Conservation (phyloP, 192 early-diverging fungal genomes). For the Podila minutissima region DNA sequence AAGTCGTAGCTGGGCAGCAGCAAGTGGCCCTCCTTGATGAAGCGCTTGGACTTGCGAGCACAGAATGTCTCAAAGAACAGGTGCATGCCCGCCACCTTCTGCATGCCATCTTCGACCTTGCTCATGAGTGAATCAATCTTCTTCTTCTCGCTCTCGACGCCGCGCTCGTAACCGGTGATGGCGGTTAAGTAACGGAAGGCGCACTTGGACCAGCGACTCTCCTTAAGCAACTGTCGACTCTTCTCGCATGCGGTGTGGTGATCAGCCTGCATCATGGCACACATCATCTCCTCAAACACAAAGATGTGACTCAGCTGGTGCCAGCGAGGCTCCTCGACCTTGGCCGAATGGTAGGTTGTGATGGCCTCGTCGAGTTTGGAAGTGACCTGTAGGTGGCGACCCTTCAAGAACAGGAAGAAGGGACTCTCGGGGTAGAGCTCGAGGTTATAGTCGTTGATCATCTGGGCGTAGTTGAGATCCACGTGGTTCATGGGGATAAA, state of each 20-base stretch:
- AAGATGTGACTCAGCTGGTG: constrained; percentile 82
- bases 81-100: constrained; percentile 87
- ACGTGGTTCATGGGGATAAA: constrained; percentile 74
- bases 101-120: constrained; percentile 70
- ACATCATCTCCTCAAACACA: constrained; percentile 83
- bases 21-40: constrained; percentile 72
- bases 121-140: constrained; percentile 70
- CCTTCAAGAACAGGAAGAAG: constrained; percentile 79
- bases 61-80: constrained; percentile 89
- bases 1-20: constrained; percentile 84
- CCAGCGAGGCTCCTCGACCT: constrained; percentile 72
- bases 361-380: constrained; percentile 69
- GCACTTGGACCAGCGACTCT: constrained; percentile 89
- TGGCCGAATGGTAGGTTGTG: constrained; percentile 62
- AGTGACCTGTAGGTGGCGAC: constrained; percentile 67
- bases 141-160: constrained; percentile 43
- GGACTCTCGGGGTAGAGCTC: constrained; percentile 72
- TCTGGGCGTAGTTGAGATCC: constrained; percentile 70
- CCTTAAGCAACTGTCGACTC: constrained; percentile 71
- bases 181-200: constrained; percentile 82
- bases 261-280: constrained; percentile 67
- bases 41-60: constrained; percentile 84
- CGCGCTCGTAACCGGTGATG: constrained; percentile 60
- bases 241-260: constrained; percentile 69
- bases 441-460: constrained; percentile 64